Percentiles rank a stretch among this genome's conserved stretches.
Evolutionary conservation across 495 filamentous ascomycete genomes (phyloP).

Genomic region (Parathielavia appendiculata): DNA sequence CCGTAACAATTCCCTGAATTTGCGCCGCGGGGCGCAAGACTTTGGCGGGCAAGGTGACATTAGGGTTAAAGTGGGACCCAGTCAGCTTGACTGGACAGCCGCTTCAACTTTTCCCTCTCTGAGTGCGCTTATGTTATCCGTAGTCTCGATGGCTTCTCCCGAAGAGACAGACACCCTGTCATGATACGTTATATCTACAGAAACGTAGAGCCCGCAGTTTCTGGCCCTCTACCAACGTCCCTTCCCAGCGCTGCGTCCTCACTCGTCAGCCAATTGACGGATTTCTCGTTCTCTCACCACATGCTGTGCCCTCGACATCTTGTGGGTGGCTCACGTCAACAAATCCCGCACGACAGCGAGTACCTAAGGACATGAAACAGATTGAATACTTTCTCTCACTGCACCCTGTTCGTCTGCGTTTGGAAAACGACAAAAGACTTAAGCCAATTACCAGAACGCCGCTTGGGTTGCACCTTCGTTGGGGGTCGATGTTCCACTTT

Average conservation of each 20-base stretch:
- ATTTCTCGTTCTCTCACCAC: background rate
- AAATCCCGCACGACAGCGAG: background rate
- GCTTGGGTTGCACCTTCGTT: no score
- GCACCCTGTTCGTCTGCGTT: no score
- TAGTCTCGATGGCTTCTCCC: background rate
- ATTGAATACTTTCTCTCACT: background rate
- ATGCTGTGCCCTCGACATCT: background rate
- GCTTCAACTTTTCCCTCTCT: background rate
- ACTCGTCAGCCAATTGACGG: background rate
- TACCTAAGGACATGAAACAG: background rate
- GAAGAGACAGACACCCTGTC: no score
- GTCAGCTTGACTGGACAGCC: background rate
- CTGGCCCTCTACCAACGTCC: no score
- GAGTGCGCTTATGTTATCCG: background rate
- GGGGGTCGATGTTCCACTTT: background rate
- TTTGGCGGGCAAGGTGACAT: background rate
- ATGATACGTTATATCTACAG: no score
- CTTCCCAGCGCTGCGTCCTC: background rate
- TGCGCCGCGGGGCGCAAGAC: slow-evolving; percentile 12
- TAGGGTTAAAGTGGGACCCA: background rate
- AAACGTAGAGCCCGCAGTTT: no score
- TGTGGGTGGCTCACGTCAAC: slow-evolving; percentile 5
- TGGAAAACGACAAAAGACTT: no score
- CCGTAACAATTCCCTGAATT: slow-evolving; percentile 1
- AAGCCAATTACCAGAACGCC: no score